phyloP scores from a whole-genome alignment of 2,329 filamentous ascomycete species.

The Epicoccum nigrum region DNA sequence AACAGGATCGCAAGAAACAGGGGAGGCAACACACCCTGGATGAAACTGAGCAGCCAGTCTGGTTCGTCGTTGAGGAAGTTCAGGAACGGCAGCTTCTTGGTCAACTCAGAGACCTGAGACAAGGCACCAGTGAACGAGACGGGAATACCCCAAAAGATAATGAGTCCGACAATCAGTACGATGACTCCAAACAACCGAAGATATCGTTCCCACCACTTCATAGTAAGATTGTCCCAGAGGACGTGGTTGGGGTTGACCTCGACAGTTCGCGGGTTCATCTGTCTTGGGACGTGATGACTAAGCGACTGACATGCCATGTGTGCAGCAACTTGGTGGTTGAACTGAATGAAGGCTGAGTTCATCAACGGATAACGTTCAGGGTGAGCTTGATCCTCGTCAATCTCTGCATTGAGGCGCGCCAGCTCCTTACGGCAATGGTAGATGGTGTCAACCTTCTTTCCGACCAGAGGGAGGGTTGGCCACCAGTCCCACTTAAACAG shows the following conservation, averaged over 20 bases:
- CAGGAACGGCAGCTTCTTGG: constrained; percentile 71
- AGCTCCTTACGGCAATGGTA: constrained; percentile 88
- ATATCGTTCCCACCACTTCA: constrained; percentile 92
- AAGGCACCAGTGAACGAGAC: constrained; percentile 86
- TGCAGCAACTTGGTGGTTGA: constrained; percentile 95
- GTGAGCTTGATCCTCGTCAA: constrained; percentile 85
- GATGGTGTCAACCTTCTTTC: constrained; percentile 93
- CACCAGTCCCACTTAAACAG: constrained; percentile 66
- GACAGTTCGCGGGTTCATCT: constrained; percentile 91
- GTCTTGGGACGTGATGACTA: constrained; percentile 87
- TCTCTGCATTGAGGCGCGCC: constrained; percentile 86
- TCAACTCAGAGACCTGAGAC: constrained; percentile 75
- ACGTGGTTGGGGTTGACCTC: constrained; percentile 94
- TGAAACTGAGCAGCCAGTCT: constrained; percentile 64
- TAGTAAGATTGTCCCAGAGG: constrained; percentile 96
- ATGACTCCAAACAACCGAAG: constrained; percentile 71
- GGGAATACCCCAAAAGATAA: constrained; percentile 88
- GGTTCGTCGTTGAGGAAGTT: constrained; percentile 70
- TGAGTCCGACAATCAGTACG: constrained; percentile 71
- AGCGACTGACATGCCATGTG: constrained; percentile 97
- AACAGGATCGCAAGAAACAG: constrained; percentile 77
- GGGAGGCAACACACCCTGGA: constrained; percentile 88
- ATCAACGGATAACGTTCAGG: constrained; percentile 87
- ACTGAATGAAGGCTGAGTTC: constrained; percentile 98
- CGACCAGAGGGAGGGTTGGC: constrained; percentile 76